phyloP scores from a whole-genome alignment of 1,139 yeast genomes.

The Pichia norvegensis region DNA sequence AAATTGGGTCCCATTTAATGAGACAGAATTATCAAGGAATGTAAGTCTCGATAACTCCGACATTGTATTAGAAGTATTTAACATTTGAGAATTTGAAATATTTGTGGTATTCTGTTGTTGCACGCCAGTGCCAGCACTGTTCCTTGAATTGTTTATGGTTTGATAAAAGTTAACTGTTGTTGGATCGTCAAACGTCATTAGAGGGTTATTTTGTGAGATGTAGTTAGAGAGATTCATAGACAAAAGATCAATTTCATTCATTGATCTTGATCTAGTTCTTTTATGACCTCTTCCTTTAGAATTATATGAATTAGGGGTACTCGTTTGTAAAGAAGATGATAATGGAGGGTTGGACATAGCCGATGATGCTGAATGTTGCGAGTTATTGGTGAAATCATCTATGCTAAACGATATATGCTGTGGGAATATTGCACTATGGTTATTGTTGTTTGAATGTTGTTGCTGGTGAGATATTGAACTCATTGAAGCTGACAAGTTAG shows the following conservation, averaged over 20 bases:
- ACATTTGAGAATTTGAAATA: not conserved
- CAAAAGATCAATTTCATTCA: constrained; percentile 23
- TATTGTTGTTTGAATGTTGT: not conserved
- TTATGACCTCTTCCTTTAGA: constrained; percentile 23
- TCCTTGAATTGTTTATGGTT: not conserved
- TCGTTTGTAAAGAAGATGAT: not conserved
- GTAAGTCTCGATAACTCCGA: not conserved
- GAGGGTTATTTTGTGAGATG: not conserved
- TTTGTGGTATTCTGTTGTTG: not conserved
- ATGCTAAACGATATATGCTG: not conserved
- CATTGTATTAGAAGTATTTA: not conserved
- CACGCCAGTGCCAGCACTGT: not conserved
- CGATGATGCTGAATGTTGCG: not conserved
- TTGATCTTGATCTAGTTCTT: constrained; percentile 28
- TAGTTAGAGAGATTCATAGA: not conserved
- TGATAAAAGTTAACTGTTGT: not conserved
- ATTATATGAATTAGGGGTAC: not conserved
- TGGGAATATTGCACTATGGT: not conserved
- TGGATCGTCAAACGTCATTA: not conserved
- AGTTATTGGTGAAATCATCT: not conserved
- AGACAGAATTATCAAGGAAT: not conserved
- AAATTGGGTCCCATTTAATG: not conserved
- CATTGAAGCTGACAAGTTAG: not conserved
- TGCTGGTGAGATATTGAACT: not conserved
- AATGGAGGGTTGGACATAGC: not conserved